Percentiles rank a stretch among this genome's conserved stretches.
Conservation (phyloP, 176 grass and related monocot genomes). For the Pharus latifolius region DNA sequence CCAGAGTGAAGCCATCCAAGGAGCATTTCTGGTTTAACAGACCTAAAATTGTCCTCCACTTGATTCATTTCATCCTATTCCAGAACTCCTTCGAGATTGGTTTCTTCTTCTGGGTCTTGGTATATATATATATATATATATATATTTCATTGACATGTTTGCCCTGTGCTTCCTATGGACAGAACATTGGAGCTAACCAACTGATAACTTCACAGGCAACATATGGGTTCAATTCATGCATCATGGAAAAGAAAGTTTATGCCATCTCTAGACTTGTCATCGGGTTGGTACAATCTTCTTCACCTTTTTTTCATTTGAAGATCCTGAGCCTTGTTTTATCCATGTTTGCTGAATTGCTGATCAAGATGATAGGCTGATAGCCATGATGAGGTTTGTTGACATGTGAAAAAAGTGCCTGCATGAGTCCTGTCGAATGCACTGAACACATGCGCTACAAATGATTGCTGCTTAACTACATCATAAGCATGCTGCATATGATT, state of each 20-base stretch:
- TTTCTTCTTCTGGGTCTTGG: slow-evolving; percentile 60
- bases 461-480: too few relatives aligned
- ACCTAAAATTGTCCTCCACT: slow-evolving; percentile 29
- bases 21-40: slow-evolving; percentile 44
- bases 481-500: too few relatives aligned
- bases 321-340: too few relatives aligned
- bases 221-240: slow-evolving; percentile 65
- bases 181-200: neutral
- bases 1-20: slow-evolving; percentile 20
- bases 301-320: too few relatives aligned
- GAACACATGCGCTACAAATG: too few relatives aligned
- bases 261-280: slow-evolving; percentile 41
- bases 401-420: too few relatives aligned
- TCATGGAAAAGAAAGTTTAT: slow-evolving; percentile 49
- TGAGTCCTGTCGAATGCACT: too few relatives aligned
- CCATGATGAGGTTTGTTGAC: too few relatives aligned
- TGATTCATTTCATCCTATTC: slow-evolving; percentile 58
- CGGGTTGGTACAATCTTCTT: slow-evolving; percentile 23
- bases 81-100: slow-evolving; percentile 55
- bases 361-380: too few relatives aligned
- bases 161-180: neutral
- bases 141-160: neutral
- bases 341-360: too few relatives aligned
- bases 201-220: slow-evolving; percentile 23
- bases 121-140: too few relatives aligned